Conservation (phyloP, 805 yeast species). For the Metschnikowia colocasiae region DNA sequence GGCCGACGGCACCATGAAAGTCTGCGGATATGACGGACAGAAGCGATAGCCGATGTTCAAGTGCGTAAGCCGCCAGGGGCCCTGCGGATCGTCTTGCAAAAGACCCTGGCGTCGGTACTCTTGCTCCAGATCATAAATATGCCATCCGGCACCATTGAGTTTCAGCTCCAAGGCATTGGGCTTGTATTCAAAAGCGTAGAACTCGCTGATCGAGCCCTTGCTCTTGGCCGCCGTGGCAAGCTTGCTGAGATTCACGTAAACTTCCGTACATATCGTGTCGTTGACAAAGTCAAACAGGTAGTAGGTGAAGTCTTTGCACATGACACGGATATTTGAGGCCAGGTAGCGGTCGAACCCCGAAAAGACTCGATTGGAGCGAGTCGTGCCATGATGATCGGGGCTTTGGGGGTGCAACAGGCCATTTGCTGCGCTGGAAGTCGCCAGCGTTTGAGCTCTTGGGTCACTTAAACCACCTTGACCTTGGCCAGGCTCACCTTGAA, state of each 20-base stretch:
- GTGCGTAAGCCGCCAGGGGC: conserved; percentile 65
- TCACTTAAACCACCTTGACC: too few species aligned
- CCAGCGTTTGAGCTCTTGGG: too few species aligned
- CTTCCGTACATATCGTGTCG: conserved; percentile 61
- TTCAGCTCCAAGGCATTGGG: conserved; percentile 69
- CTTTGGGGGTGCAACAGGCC: too few species aligned
- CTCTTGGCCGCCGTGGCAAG: conserved; percentile 54
- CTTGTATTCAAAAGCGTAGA: conserved; percentile 79
- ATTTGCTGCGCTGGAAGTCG: too few species aligned
- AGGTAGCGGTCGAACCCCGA: conserved; percentile 33
- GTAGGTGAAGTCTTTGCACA: conserved; percentile 82
- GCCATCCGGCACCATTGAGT: conserved; percentile 61
- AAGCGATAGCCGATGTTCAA: conserved; percentile 64
- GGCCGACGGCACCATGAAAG: conserved; percentile 65
- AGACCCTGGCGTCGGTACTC: conserved; percentile 81
- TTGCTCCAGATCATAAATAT: conserved; percentile 50
- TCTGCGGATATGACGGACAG: conserved; percentile 71
- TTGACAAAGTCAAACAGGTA: conserved; percentile 70
- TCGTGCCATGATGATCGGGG: too few species aligned
- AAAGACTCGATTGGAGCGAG: not conserved
- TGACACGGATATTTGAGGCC: conserved; percentile 58
- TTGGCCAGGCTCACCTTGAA: not conserved
- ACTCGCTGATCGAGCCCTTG: conserved; percentile 38
- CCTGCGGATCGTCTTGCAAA: conserved; percentile 12
- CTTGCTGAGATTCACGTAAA: conserved; percentile 64